Conservation (phyloP, 495 filamentous ascomycete genomes). For the Penicillium goetzii region DNA sequence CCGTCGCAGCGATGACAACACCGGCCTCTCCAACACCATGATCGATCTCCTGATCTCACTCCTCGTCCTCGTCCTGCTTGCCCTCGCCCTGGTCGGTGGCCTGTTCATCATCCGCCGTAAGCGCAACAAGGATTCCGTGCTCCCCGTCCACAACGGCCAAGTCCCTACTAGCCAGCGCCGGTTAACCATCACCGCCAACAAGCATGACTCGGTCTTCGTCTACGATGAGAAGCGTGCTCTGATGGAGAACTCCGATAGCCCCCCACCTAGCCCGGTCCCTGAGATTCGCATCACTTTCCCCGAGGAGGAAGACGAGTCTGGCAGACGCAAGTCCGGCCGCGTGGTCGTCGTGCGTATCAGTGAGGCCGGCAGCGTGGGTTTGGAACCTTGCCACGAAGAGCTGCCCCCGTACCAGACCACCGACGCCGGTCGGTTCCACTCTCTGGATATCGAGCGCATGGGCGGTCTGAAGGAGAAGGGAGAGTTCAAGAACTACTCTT, state of each 20-base stretch:
- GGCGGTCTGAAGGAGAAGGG: constrained; percentile 93
- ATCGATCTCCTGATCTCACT: constrained; percentile 79
- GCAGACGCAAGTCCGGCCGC: constrained; percentile 79
- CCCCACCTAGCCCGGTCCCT: constrained; percentile 83
- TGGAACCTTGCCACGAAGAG: constrained; percentile 82
- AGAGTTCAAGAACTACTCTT: constrained; percentile 43
- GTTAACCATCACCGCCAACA: constrained; percentile 63
- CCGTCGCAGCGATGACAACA: constrained; percentile 49
- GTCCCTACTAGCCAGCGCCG: constrained; percentile 64
- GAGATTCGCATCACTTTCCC: constrained; percentile 99
- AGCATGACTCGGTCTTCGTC: constrained; percentile 68
- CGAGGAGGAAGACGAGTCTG: constrained; percentile 85
- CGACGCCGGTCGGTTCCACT: constrained; percentile 77
- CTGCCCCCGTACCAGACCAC: constrained; percentile 87
- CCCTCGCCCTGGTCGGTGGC: constrained; percentile 63
- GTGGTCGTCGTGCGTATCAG: constrained; percentile 93
- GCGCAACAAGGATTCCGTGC: constrained; percentile 54
- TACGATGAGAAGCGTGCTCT: constrained; percentile 74
- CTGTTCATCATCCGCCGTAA: constrained; percentile 74
- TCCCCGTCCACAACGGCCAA: constrained; percentile 64
- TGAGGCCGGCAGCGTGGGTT: constrained; percentile 78
- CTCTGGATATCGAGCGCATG: constrained; percentile 90
- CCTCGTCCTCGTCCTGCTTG: constrained; percentile 72
- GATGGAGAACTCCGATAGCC: constrained; percentile 71
- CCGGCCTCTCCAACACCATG: constrained; percentile 56